Percentiles rank a stretch among this genome's conserved stretches.
phyloP scores from a whole-genome alignment of 805 yeast species.

The Spathaspora sp. region DNA sequence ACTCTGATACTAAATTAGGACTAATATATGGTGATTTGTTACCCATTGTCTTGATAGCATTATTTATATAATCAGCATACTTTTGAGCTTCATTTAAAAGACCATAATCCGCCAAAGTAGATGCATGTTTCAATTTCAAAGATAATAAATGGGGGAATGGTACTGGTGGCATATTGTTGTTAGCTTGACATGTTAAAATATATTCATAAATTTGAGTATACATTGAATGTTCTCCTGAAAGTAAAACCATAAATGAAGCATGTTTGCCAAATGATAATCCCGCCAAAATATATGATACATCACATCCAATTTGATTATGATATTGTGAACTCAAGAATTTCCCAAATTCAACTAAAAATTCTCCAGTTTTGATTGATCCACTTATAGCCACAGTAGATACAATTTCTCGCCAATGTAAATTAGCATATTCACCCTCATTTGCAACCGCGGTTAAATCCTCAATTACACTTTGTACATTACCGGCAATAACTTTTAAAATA shows the following conservation, averaged over 20 bases:
- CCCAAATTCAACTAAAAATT: conserved; percentile 52
- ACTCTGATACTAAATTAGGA: conserved; percentile 21
- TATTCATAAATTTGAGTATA: conserved; percentile 73
- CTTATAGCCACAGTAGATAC: conserved; percentile 36
- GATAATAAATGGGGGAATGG: conserved; percentile 54
- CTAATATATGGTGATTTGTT: conserved; percentile 26
- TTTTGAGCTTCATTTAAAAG: conserved; percentile 53
- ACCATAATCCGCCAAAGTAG: conserved; percentile 66
- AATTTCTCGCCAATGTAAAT: conserved; percentile 49
- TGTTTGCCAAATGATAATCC: conserved; percentile 35
- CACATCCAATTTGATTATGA: conserved; percentile 34
- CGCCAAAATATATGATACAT: conserved; percentile 44
- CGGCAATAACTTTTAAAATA: conserved; percentile 61
- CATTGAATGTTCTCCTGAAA: conserved; percentile 28
- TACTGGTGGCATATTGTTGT: conserved; percentile 29
- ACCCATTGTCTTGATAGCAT: conserved; percentile 25
- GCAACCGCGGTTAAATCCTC: conserved; percentile 43
- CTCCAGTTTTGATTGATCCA: conserved; percentile 19
- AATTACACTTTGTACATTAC: conserved; percentile 53
- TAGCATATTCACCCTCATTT: conserved; percentile 45
- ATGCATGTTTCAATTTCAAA: conserved; percentile 65
- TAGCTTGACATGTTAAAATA: conserved; percentile 21
- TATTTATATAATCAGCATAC: conserved; percentile 51
- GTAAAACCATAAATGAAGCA: conserved; percentile 6
- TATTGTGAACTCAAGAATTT: conserved; percentile 30